Base-by-base conservation (phyloP, 768 basidiomycete species). In the Gyrodon lividus region DNA sequence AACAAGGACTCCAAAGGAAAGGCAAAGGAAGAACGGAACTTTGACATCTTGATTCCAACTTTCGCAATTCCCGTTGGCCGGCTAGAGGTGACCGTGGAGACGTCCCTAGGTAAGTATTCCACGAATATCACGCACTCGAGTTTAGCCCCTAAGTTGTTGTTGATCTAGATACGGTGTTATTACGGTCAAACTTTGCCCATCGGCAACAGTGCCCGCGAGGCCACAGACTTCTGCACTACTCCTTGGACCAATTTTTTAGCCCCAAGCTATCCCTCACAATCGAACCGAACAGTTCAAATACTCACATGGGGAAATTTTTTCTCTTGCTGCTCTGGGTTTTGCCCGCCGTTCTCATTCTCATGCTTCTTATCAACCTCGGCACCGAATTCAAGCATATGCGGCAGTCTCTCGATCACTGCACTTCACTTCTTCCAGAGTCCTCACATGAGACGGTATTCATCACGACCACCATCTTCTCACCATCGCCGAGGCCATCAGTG, bases 21-120 rank as follows among this genome's bases (percentile, higher is more conserved):
- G 53, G 58, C 55, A 41, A 67, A 57, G 23, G 64, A 67, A 22
- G 64, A 61, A 45, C 58, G 58, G 3, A 54, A 61, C 23, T 48
- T 84, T 16, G 68, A 79, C 55, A 65, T 89, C 17, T 69, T 86
- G 40, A 64, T 92, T 39, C 89, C 89, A 7, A 80, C 81, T n/a
- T 92, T 92, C 59, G 65, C 80, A 4, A 69, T 89, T n/a, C 81
- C 87, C 6, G 72, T 91, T 38, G 83, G 83, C 40, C 74, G 76
- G 62, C 68, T 90, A 51, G 82, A 87, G 60, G 84, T 88, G 2
- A 72, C 73, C 19, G 64, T 91, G 44, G 81, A 83, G 42, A 64
- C 67, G 17, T 65, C 71, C 56, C 60, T 75, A 56, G 85, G 89
- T 86, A 64, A 53, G 80, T 62, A 13, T 31, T 33, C 19, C 19